Base-by-base conservation (phyloP, 78 protist genomes). In the Mastigamoeba balamuthi region DNA sequence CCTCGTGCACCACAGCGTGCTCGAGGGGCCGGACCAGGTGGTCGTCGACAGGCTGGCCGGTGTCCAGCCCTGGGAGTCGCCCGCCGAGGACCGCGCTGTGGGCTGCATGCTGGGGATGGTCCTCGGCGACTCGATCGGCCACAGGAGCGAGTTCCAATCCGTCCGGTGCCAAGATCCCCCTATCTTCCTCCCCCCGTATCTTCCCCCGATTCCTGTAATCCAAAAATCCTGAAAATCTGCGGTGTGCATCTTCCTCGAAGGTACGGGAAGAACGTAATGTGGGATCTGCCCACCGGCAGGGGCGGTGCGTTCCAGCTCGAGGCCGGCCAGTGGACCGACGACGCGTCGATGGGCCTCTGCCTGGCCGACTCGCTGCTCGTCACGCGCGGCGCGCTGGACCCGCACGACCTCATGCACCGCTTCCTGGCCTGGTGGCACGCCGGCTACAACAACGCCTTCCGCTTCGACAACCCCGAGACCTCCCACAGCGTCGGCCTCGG, bases 301-400 rank as follows among this genome's bases (percentile, higher is more conserved):
- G n/a, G n/a, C n/a, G 58, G 58, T 30, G 23, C 23, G 40, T 76
- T 76, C 44, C n/a, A 6, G 35, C 38, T 76, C 27, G 6, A 10
- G 0, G 52, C 72, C 1, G 81, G 81, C 25, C 81, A 76, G 58
- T 76, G 81, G 81, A 76, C 81, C 0, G 81, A 76, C 52, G 81
- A 76, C 73, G 9, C 52, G 2, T 76, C 81, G 2, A 76, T 76
- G 81, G 69, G 42, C 7, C 72, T 76, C n/a, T 76, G 81, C 44
- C 40, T 76, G 5, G 81, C 81, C 6, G 81, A 76, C 68, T 38
- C 65, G 4, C 71, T 76, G 23, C 44, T 76, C 28, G 52, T 68
- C 52, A 39, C n/a, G 30, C 38, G 23, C 5, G 44, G 40, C 25
- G 17, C 58, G 17, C 58, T 48, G 17, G 58, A 48, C 58, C 58